These are phyloP conservation scores for Myotisia sp. DNA, from an alignment of 2,329 filamentous ascomycete genomes.

Conservation along the genomic window DNA sequence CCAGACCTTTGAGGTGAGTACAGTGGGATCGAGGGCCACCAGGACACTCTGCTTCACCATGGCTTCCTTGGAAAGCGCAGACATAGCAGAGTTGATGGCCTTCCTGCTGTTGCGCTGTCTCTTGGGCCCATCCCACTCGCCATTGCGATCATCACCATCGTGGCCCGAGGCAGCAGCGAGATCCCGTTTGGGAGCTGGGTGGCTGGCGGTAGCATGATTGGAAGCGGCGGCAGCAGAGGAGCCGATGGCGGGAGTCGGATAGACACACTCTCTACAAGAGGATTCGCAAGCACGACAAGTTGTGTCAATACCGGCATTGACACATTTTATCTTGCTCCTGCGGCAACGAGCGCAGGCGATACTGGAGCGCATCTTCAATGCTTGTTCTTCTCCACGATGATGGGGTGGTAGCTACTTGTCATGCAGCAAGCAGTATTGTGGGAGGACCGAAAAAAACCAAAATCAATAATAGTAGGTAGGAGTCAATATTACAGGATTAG, in stretches of 20 bases:
- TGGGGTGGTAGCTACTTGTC: no score
- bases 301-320: constrained; percentile 58
- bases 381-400: constrained; percentile 14
- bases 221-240: constrained; percentile 12
- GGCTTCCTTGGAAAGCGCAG: constrained; percentile 19
- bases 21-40: constrained; percentile 37
- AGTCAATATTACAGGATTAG: neutral
- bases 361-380: constrained; percentile 54
- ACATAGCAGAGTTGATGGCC: constrained; percentile 16
- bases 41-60: constrained; percentile 6
- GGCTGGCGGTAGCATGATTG: constrained; percentile 15
- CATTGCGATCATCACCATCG: constrained; percentile 6
- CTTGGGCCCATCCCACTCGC: constrained; percentile 30
- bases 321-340: constrained; percentile 74
- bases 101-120: constrained; percentile 27
- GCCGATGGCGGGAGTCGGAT: constrained; percentile 39
- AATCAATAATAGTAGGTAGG: neutral
- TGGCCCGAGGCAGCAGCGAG: constrained; percentile 22
- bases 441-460: neutral
- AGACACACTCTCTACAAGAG: constrained; percentile 57
- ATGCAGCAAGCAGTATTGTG: constrained; percentile 3
- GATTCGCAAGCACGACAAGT: constrained; percentile 63
- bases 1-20: constrained; percentile 43
- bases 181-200: constrained; percentile 22
- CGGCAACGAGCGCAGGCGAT: constrained; percentile 66